These are phyloP conservation scores for Suillus spraguei DNA, from an alignment of 768 basidiomycete genomes.

Conservation along the genomic window DNA sequence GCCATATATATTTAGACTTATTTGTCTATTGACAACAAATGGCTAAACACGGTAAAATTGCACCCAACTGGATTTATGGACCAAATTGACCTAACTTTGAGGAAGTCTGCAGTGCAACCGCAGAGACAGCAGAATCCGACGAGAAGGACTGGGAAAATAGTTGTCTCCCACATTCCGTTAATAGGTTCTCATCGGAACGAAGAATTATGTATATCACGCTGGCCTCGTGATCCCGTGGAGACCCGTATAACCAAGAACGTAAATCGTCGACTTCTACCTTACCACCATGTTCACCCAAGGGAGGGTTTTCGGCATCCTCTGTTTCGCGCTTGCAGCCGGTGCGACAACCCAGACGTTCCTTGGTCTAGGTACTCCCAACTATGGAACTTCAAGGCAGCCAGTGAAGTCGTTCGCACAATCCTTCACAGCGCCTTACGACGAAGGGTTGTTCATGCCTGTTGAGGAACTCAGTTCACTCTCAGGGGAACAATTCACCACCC, in stretches of 20 bases:
- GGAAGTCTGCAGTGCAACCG: not conserved
- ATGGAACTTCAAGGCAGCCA: conserved; percentile 7
- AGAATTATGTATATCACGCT: not conserved
- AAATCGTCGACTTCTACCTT: too few species aligned
- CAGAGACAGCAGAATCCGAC: too few species aligned
- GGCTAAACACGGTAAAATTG: not conserved
- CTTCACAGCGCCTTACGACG: conserved; percentile 23
- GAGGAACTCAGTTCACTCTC: conserved; percentile 34
- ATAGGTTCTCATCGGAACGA: not conserved
- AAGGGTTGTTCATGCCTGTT: conserved; percentile 36
- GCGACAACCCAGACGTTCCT: conserved; percentile 26
- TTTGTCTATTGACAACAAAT: not conserved
- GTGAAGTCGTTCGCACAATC: conserved; percentile 10
- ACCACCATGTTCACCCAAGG: conserved; percentile 2
- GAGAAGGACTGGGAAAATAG: not conserved
- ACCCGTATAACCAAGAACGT: not conserved
- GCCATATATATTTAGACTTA: not conserved
- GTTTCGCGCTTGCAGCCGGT: conserved; percentile 5
- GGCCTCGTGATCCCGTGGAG: not conserved
- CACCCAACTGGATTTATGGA: not conserved
- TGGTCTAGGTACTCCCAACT: conserved; percentile 11
- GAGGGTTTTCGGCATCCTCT: not conserved
- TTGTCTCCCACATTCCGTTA: conserved; percentile 3
- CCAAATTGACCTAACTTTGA: not conserved
- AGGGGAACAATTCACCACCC: conserved; percentile 35